Percentiles rank a stretch among this genome's conserved stretches.
Evolutionary conservation across 1,284 basidiomycete species (phyloP).

Genomic region (Prillingera fragicola): DNA sequence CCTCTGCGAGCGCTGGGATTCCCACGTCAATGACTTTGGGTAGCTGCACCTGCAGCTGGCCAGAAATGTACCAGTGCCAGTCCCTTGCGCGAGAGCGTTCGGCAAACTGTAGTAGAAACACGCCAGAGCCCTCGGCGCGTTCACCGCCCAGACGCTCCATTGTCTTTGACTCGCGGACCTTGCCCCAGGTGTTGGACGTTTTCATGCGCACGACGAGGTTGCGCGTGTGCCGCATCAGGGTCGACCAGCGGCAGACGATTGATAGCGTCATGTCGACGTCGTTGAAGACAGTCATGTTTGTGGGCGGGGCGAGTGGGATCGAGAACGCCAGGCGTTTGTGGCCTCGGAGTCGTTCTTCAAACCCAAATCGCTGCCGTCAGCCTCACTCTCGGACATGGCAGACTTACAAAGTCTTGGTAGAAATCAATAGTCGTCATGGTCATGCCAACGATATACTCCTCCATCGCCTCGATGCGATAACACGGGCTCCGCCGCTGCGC

Average conservation of each 20-base stretch:
- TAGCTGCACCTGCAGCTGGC: slow-evolving; percentile 37
- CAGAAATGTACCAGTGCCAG: slow-evolving; percentile 47
- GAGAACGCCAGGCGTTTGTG: slow-evolving; percentile 39
- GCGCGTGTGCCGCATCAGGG: slow-evolving; percentile 7
- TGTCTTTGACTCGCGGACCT: slow-evolving; percentile 3
- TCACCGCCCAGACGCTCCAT: slow-evolving; percentile 8
- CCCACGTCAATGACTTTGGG: slow-evolving; percentile 36
- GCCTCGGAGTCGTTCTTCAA: slow-evolving; percentile 29
- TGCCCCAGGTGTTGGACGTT: too few species aligned
- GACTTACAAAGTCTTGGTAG: slow-evolving; percentile 40
- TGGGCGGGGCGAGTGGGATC: slow-evolving; percentile 34
- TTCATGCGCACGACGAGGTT: neutral
- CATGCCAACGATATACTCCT: slow-evolving; percentile 44
- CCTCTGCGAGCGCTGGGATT: slow-evolving; percentile 31
- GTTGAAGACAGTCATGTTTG: slow-evolving; percentile 41
- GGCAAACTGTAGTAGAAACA: slow-evolving; percentile 41
- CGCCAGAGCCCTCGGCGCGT: slow-evolving; percentile 8
- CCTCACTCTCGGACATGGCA: neutral
- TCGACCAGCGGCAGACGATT: slow-evolving; percentile 15
- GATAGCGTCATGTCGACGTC: slow-evolving; percentile 37
- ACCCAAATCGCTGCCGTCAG: slow-evolving; percentile 19
- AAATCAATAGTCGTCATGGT: slow-evolving; percentile 40
- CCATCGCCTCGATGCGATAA: slow-evolving; percentile 30
- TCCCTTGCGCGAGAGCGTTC: slow-evolving; percentile 42
- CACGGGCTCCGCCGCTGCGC: slow-evolving; percentile 36